Conservation (phyloP, 805 yeast species). For the Cyberlindnera veronae region DNA sequence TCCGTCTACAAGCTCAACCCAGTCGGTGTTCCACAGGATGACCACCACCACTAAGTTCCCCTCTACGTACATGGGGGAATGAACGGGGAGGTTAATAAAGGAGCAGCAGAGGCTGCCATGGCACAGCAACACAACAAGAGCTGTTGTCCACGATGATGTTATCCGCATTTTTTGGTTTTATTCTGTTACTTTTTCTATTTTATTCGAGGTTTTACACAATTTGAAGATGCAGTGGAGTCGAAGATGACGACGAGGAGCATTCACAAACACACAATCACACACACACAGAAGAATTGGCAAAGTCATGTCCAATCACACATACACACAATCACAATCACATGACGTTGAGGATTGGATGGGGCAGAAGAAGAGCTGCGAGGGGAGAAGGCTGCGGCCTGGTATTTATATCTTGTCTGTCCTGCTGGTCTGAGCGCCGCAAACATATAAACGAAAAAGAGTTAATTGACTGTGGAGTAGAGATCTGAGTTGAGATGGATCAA, state of each 20-base stretch:
- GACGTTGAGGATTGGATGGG: neutral
- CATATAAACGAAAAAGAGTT: conserved; percentile 3
- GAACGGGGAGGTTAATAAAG: neutral
- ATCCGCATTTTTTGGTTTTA: conserved; percentile 9
- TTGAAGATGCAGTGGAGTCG: neutral
- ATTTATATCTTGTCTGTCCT: conserved; percentile 2
- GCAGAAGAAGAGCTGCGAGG: neutral
- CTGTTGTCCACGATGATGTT: conserved; percentile 8
- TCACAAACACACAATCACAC: neutral
- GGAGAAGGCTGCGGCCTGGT: neutral
- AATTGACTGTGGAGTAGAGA: neutral
- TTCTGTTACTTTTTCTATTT: neutral
- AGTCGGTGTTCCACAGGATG: conserved; percentile 74
- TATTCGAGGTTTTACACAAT: neutral
- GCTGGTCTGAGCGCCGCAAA: neutral
- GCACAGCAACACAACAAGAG: neutral
- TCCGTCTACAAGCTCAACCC: conserved; percentile 85
- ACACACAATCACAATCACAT: too few species aligned
- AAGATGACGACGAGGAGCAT: neutral
- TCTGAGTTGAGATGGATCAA: neutral
- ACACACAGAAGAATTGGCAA: conserved; percentile 1
- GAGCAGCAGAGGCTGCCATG: neutral
- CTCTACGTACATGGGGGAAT: conserved; percentile 2
- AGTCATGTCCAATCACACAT: too few species aligned
- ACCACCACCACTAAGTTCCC: conserved; percentile 34